These are phyloP conservation scores for Cercospora sp. DNA, from an alignment of 2,329 filamentous ascomycete species.

Conservation along the genomic window DNA sequence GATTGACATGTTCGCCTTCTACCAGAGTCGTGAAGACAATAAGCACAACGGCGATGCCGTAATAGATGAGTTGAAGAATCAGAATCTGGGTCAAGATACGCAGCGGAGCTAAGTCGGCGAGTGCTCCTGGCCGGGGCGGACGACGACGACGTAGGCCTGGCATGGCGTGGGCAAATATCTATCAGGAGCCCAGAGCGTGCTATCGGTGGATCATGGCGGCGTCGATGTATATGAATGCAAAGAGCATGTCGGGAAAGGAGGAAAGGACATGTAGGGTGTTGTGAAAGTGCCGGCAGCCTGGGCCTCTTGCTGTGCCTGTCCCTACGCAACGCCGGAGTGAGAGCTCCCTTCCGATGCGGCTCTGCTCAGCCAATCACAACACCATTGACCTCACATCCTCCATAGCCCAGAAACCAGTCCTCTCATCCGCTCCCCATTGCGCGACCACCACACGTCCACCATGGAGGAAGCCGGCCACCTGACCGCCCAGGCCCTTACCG, in stretches of 20 bases:
- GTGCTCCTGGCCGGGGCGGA: constrained; percentile 64
- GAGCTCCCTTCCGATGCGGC: neutral
- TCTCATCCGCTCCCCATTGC: neutral
- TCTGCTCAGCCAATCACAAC: neutral
- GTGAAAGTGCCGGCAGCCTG: constrained; percentile 3
- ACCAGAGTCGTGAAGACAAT: constrained; percentile 69
- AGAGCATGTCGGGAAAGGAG: constrained; percentile 1
- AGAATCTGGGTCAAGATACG: constrained; percentile 68
- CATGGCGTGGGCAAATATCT: neutral
- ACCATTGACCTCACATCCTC: constrained; percentile 6
- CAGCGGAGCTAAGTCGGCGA: constrained; percentile 65
- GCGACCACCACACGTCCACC: constrained; percentile 32
- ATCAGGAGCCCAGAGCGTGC: neutral
- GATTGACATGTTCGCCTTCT: constrained; percentile 59
- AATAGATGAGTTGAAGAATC: constrained; percentile 65
- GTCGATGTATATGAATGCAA: neutral
- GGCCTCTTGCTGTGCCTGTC: neutral
- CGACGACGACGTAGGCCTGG: constrained; percentile 53
- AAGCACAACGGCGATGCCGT: constrained; percentile 60
- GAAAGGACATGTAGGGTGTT: constrained; percentile 3
- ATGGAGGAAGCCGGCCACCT: constrained; percentile 48
- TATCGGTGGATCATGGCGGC: neutral
- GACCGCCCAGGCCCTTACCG: constrained; percentile 42
- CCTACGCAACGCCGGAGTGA: neutral
- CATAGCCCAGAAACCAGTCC: neutral